Conservation (phyloP, 1,284 basidiomycete genomes). For the Phaffia rhodozyma region DNA sequence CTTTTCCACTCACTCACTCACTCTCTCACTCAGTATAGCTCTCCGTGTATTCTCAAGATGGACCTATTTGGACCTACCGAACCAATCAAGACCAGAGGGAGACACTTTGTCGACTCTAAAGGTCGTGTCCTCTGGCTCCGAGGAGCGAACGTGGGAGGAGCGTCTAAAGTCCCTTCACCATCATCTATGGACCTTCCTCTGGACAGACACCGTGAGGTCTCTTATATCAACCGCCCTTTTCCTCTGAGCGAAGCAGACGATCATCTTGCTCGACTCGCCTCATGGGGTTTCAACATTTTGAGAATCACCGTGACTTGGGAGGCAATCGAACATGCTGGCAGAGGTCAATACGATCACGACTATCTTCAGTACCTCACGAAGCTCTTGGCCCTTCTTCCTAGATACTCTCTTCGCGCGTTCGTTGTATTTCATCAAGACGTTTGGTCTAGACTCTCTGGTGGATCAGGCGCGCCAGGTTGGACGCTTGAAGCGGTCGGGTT, state of each 20-base stretch:
- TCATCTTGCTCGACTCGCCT: conserved; percentile 61
- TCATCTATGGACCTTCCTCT: conserved; percentile 20
- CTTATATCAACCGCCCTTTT: conserved; percentile 72
- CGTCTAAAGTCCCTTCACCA: conserved; percentile 49
- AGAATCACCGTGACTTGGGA: conserved; percentile 93
- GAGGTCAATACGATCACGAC: conserved; percentile 66
- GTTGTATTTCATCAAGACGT: conserved; percentile 76
- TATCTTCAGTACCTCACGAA: conserved; percentile 70
- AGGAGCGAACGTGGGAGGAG: conserved; percentile 69
- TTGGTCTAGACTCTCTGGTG: conserved; percentile 89
- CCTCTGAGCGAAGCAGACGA: conserved; percentile 68
- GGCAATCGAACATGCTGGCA: conserved; percentile 80
- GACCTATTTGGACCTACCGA: conserved; percentile 14
- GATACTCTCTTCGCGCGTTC: conserved; percentile 70
- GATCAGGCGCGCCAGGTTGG: conserved; percentile 87
- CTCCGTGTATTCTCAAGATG: no score
- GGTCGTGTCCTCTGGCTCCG: conserved; percentile 63
- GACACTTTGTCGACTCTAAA: conserved; percentile 62
- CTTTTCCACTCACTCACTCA: no score
- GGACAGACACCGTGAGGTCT: conserved; percentile 46
- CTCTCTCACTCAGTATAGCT: no score
- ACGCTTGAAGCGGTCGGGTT: conserved; percentile 70
- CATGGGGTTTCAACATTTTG: conserved; percentile 81
- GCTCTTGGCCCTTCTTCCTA: conserved; percentile 61
- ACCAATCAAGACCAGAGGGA: conserved; percentile 46